Percentiles rank a stretch among this genome's conserved stretches.
Conservation (phyloP, 2,329 filamentous ascomycete genomes). For the Teratosphaeria nubilosa region DNA sequence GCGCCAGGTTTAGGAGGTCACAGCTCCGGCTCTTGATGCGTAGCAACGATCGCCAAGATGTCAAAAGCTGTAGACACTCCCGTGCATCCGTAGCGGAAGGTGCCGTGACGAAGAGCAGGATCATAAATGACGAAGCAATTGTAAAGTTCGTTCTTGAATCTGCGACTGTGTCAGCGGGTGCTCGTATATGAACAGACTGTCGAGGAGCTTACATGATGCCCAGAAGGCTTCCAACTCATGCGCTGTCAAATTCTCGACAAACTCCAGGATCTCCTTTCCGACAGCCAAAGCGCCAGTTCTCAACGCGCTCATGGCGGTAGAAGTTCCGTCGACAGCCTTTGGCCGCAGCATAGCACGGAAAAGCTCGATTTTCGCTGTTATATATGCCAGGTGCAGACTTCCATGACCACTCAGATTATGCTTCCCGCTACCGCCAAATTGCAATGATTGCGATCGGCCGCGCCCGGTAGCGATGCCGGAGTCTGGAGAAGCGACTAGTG, state of each 20-base stretch:
- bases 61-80: constrained; percentile 22
- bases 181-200: background rate
- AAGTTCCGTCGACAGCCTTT: constrained; percentile 18
- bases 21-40: constrained; percentile 25
- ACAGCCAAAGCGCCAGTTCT: constrained; percentile 23
- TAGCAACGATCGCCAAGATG: constrained; percentile 21
- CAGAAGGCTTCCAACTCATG: constrained; percentile 25
- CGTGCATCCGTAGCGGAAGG: constrained; percentile 19
- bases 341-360: constrained; percentile 42
- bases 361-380: constrained; percentile 42
- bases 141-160: constrained; percentile 27
- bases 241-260: constrained; percentile 20
- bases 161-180: constrained; percentile 3
- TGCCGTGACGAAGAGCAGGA: constrained; percentile 24
- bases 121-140: constrained; percentile 25
- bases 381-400: constrained; percentile 43
- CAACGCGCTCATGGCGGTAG: constrained; percentile 20
- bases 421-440: constrained; percentile 5
- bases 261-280: constrained; percentile 22
- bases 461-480: constrained; percentile 2
- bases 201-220: constrained; percentile 21
- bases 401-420: constrained; percentile 37
- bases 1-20: constrained; percentile 24
- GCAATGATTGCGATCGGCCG: constrained; percentile 9
- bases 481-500: constrained; percentile 7